Evolutionary conservation across 805 yeast genomes (phyloP).

Genomic region (Saccharomycopsis sp.): DNA sequence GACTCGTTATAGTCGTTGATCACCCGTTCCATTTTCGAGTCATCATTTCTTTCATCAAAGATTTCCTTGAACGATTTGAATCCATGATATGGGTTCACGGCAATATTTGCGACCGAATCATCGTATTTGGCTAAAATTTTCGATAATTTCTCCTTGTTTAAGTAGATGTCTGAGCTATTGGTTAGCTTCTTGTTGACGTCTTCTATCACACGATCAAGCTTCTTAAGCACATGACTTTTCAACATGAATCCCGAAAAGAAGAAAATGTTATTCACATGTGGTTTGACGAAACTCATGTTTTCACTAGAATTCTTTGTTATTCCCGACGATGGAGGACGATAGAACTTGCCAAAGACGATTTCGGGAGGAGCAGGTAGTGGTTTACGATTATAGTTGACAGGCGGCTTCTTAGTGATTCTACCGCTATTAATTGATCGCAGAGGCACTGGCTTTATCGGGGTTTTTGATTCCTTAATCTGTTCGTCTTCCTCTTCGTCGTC

Average conservation of each 20-base stretch:
- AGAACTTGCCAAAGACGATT: neutral
- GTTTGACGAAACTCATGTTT: neutral
- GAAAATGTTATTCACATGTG: neutral
- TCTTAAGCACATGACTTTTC: neutral
- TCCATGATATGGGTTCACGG: slow-evolving; percentile 1
- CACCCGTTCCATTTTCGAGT: neutral
- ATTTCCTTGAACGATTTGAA: neutral
- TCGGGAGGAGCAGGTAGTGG: neutral
- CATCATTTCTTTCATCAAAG: neutral
- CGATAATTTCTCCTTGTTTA: neutral
- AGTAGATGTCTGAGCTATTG: neutral
- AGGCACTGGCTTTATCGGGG: neutral
- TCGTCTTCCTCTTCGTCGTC: neutral
- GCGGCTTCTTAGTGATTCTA: neutral
- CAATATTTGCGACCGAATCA: neutral
- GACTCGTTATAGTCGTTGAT: neutral
- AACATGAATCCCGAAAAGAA: neutral
- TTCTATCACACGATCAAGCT: neutral
- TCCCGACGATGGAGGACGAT: neutral
- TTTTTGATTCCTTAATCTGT: neutral
- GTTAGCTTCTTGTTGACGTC: neutral
- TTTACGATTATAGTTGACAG: neutral
- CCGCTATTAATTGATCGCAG: neutral
- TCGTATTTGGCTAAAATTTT: neutral
- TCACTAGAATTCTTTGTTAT: neutral